Conservation (phyloP, 2,329 filamentous ascomycete genomes). For the Karstenula rhodostoma region DNA sequence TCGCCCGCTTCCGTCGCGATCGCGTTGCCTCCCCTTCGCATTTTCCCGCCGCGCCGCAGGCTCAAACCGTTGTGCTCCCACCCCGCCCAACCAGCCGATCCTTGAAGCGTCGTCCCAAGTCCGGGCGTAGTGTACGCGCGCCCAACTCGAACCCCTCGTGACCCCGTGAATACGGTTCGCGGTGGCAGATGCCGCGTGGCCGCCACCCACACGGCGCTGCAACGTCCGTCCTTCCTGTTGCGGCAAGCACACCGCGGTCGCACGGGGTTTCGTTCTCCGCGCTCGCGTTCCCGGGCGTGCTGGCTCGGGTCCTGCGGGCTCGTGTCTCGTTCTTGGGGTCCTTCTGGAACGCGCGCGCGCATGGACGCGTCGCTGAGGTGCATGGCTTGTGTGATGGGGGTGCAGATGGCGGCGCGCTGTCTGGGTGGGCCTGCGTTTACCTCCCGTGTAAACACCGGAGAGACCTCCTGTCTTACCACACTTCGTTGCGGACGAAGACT, state of each 20-base stretch:
- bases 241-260: background rate
- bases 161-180: constrained; percentile 1
- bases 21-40: constrained; percentile 2
- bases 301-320: constrained; percentile 8
- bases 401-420: background rate
- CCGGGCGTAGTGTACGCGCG: background rate
- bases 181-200: constrained; percentile 3
- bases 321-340: constrained; percentile 11
- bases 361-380: no score
- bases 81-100: background rate
- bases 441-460: background rate
- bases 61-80: constrained; percentile 6
- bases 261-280: background rate
- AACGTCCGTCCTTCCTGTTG: constrained; percentile 12
- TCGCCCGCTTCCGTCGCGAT: constrained; percentile 12
- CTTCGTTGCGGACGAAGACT: background rate
- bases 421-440: background rate
- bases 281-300: constrained; percentile 6
- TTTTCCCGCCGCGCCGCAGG: background rate
- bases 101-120: background rate
- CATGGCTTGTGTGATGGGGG: no score
- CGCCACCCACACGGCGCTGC: constrained; percentile 9
- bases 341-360: constrained; percentile 6
- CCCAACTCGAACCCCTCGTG: background rate
- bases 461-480: background rate